phyloP scores from a whole-genome alignment of 139 green algal species.

The Micractinium conductrix region DNA sequence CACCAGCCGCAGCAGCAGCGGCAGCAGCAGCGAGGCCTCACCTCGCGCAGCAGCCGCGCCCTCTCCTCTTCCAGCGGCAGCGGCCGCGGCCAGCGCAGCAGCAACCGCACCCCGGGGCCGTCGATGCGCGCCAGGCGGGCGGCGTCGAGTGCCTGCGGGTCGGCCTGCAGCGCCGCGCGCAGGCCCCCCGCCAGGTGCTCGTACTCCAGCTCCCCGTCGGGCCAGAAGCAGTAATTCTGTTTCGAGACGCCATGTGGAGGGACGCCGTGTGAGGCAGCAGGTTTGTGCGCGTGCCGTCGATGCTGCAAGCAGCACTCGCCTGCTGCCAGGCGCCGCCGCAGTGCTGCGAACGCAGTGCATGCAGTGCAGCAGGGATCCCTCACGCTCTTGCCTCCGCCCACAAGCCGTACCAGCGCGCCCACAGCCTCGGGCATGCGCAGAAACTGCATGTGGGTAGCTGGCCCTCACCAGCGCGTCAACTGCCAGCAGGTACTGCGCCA shows the following conservation, averaged over 20 bases:
- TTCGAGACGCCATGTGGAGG: not conserved
- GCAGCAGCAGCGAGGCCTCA: slow-evolving; percentile 24
- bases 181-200: slow-evolving; percentile 84
- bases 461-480: slow-evolving; percentile 79
- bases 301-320: too few relatives aligned
- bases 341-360: too few relatives aligned
- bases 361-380: too few relatives aligned
- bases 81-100: slow-evolving; percentile 63
- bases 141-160: slow-evolving; percentile 61
- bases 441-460: too few relatives aligned
- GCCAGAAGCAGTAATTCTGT: slow-evolving; percentile 99
- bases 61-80: slow-evolving; percentile 88
- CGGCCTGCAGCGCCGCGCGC: slow-evolving; percentile 56
- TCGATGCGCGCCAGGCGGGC: slow-evolving; percentile 54
- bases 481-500: slow-evolving; percentile 88
- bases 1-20: not conserved
- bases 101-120: slow-evolving; percentile 38
- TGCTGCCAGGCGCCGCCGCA: too few relatives aligned
- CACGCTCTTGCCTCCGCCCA: not conserved
- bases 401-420: not conserved
- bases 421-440: too few relatives aligned
- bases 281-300: too few relatives aligned
- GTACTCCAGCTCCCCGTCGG: slow-evolving; percentile 88
- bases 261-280: not conserved
- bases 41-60: slow-evolving; percentile 83